Percentiles rank a stretch among this genome's conserved stretches.
Evolutionary conservation across 108 stramenopile genomes (phyloP).

Genomic region (Nitzschia palea): DNA sequence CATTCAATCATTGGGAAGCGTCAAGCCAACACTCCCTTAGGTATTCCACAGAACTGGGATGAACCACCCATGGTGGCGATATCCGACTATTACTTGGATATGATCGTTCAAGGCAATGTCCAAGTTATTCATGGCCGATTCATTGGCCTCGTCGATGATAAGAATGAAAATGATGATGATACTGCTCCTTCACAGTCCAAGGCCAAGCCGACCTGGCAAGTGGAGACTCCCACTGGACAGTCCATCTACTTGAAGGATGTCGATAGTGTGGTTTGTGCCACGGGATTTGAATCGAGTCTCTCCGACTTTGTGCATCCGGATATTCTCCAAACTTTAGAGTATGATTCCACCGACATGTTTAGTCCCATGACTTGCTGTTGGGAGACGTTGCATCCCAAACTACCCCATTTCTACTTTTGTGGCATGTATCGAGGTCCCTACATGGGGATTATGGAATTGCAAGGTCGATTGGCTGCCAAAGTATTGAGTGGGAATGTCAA

Average conservation of each 20-base stretch:
- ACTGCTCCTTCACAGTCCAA: too few species aligned
- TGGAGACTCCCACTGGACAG: slow-evolving; percentile 14
- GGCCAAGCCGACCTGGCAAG: background rate
- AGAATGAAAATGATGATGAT: background rate
- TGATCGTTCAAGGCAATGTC: slow-evolving; percentile 48
- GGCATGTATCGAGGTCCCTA: slow-evolving; percentile 77
- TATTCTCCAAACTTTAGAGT: slow-evolving; percentile 51
- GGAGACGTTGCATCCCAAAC: slow-evolving; percentile 56
- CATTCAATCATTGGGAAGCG: slow-evolving; percentile 42
- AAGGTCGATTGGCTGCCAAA: slow-evolving; percentile 54
- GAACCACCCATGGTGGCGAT: slow-evolving; percentile 56
- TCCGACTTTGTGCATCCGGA: slow-evolving; percentile 32
- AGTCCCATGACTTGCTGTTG: slow-evolving; percentile 49
- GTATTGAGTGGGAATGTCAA: slow-evolving; percentile 37
- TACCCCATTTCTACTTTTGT: slow-evolving; percentile 60
- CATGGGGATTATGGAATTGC: slow-evolving; percentile 67
- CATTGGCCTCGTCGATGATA: slow-evolving; percentile 33
- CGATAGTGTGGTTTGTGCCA: slow-evolving; percentile 53
- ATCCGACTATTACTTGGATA: slow-evolving; percentile 62
- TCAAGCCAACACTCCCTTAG: slow-evolving; percentile 43
- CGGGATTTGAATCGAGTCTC: slow-evolving; percentile 51
- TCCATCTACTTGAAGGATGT: slow-evolving; percentile 18
- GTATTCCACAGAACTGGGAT: slow-evolving; percentile 48
- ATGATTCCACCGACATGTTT: slow-evolving; percentile 48
- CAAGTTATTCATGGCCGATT: slow-evolving; percentile 52